Evolutionary conservation across 371 early-diverging fungal species (phyloP).

Genomic region (Nosema granulosis): DNA sequence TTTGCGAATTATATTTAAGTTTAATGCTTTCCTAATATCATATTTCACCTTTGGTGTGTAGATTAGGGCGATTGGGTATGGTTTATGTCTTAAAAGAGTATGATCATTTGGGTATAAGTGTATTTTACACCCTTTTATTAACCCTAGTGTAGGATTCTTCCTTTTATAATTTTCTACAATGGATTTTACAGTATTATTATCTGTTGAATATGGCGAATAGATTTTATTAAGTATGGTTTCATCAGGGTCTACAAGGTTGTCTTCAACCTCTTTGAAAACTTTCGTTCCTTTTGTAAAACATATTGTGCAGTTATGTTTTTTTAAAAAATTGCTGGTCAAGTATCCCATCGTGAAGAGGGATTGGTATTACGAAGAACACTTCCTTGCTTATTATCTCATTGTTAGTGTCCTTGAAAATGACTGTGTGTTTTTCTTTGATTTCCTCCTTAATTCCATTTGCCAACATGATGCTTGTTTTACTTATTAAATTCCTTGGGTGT

Average conservation of each 20-base stretch:
- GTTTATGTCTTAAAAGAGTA: neutral
- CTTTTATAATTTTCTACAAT: neutral
- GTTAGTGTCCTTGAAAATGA: no score
- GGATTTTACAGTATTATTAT: neutral
- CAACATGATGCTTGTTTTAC: no score
- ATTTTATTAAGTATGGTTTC: neutral
- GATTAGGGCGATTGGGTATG: neutral
- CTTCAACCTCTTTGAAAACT: neutral
- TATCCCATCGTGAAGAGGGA: neutral
- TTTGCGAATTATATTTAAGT: constrained; percentile 16
- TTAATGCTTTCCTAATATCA: constrained; percentile 5
- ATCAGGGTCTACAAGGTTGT: neutral
- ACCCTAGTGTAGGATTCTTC: neutral
- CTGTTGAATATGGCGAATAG: neutral
- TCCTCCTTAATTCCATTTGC: no score
- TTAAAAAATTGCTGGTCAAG: neutral
- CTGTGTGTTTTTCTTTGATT: no score
- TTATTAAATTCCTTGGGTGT: no score
- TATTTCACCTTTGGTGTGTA: neutral
- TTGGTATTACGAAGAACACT: neutral
- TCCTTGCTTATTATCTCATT: neutral
- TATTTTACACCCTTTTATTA: neutral
- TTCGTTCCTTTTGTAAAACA: neutral
- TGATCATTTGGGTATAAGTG: neutral
- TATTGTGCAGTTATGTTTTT: neutral